Evolutionary conservation across 805 yeast species (phyloP), one percentile per base, ranked within the genome.

Genomic region (Suhomyces faveliae): DNA sequence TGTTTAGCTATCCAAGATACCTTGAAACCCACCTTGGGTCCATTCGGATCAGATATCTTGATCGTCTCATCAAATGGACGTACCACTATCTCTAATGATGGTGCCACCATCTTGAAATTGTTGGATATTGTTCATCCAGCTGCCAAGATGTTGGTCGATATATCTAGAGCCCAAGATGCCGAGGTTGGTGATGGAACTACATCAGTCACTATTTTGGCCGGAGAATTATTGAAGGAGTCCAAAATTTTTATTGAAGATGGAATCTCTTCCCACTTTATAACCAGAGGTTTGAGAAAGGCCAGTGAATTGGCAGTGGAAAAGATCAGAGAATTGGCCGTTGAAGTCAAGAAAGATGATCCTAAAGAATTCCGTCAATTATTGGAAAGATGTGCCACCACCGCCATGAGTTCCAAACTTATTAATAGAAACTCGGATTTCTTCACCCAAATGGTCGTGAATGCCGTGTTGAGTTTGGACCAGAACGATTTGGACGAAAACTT

Each of bases 171-270:
- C 2, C 99, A 92, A 72, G 99, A 92, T 66, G 96, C 95, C 51
- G 98, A 92, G 68, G 96, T 94, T 54, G 99, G 99, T 51, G 99
- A 92, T 70, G 99, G 99, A 56, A 92, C 99, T 39, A 92, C 99
- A 1, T 86, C 96, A 23, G 99, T 92, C 17, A 88, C 97, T 0
- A 85, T 92, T 25, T 68, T 94, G 49, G 97, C 98, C 2, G 97
- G 97, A 47, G 99, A 94, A 71, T 77, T 94, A 51, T 79, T 94
- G 68, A 89, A 89, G 64, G 98, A 94, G 68, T 83, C 91, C 55
- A 90, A 89, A 62, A 70, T 80, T 40, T 94, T 92, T 64, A 88
- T 94, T 51, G 99, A 94, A 70, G 99, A 94, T 70, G 97, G 97
- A 35, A 89, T 94, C 55, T 87, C 96, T 25, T 84, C 97, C 4